These are phyloP conservation scores for Agrostemma githago DNA, from an alignment of 148 eudicot genomes.

Conservation along the genomic window DNA sequence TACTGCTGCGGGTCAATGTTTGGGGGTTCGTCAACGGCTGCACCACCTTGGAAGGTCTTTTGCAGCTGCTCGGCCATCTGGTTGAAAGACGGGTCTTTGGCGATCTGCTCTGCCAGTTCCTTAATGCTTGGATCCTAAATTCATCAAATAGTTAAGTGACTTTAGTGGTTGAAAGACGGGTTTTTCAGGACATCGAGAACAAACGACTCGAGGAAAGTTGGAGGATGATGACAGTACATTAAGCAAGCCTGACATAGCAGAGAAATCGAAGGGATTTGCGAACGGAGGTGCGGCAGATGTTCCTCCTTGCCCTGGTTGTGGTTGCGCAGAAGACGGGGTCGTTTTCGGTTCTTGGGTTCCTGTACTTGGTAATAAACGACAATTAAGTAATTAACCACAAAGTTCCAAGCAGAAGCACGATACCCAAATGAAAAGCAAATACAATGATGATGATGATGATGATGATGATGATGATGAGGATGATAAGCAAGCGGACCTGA, in stretches of 20 bases:
- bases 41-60: conserved; percentile 65
- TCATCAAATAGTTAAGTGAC: conserved; percentile 14
- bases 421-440: neutral
- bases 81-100: conserved; percentile 83
- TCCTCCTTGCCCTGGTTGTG: conserved; percentile 40
- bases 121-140: conserved; percentile 90
- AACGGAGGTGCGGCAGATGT: conserved; percentile 47
- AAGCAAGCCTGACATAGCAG: conserved; percentile 85
- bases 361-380: conserved; percentile 31
- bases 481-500: conserved; percentile 21
- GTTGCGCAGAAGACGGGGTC: conserved; percentile 40
- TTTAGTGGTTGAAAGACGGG: too few species aligned
- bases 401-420: neutral
- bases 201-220: too few species aligned
- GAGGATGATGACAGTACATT: conserved; percentile 40
- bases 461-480: too few species aligned
- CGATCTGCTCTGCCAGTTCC: conserved; percentile 92
- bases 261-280: conserved; percentile 86
- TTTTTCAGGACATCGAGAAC: neutral
- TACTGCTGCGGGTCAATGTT: conserved; percentile 82
- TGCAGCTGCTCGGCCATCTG: conserved; percentile 97
- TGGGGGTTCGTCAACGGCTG: conserved; percentile 59
- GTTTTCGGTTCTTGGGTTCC: conserved; percentile 30
- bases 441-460: neutral
- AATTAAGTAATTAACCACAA: neutral